Evolutionary conservation across 352 stramenopile genomes (phyloP), one percentile per base, ranked within the genome.

Genomic region (Phytophthora sp.): DNA sequence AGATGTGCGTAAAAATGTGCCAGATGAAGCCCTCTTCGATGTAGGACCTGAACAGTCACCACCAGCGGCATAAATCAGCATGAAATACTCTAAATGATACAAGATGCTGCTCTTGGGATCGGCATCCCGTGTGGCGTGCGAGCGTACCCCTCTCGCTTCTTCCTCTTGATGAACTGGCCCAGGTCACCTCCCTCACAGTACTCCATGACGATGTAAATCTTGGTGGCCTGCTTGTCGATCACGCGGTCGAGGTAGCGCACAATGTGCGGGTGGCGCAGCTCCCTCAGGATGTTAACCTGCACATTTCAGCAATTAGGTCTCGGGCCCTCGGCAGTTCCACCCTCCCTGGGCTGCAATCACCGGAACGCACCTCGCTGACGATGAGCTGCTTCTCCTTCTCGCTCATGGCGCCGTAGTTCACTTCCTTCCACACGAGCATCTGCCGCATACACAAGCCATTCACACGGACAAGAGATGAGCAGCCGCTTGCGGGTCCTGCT

Each of bases 141-240:
- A 27, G n/a, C 37, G 62, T 73, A 94, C 84, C 87, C 88, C 62
- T 96, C 88, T 48, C 88, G 87, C 57, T 87, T 94, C 78, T 96
- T 95, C 54, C 89, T 84, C 71, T 94, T 96, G 69, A 97, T 96
- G 72, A 94, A 93, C 68, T 94, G 84, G 34, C 89, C 90, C 27
- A 97, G 65, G 53, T 97, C 91, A 42, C 91, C 91, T 30, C 91
- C 91, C 52, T 96, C 87, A 65, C 92, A 98, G 74, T 91, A 97
- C 66, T 98, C 93, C 93, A 98, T 98, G 55, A 98, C 84, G 48
- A 98, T 98, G 77, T 98, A 97, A 58, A 98, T 93, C 74, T 95
- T 95, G 43, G 88, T 97, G 11, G 77, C 84, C 49, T 91, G 77
- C 66, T 97, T 97, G 72, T 98, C 92, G 54, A 98, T 96, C 52